Conservation (phyloP, 805 yeast species). For the Wickerhamomyces sydowiorum region DNA sequence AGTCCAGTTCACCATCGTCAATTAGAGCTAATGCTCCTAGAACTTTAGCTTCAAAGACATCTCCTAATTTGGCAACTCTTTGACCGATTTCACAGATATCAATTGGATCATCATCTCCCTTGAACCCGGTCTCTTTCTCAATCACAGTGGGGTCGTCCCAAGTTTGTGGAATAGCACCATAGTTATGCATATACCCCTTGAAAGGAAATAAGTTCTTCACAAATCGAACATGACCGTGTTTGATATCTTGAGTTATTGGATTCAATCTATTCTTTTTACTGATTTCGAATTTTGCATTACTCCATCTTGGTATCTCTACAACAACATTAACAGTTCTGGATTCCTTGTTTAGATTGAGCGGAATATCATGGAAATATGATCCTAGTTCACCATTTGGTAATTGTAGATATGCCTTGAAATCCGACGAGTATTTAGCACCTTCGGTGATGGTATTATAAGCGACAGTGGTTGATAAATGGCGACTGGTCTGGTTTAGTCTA, state of each 20-base stretch:
- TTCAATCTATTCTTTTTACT: constrained; percentile 50
- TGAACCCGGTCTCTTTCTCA: constrained; percentile 35
- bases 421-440: constrained; percentile 32
- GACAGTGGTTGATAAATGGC: background rate
- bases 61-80: constrained; percentile 51
- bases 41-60: constrained; percentile 58
- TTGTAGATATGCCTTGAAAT: constrained; percentile 39
- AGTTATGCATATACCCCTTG: constrained; percentile 82
- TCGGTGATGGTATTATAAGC: background rate
- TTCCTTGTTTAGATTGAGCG: constrained; percentile 41
- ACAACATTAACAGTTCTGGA: constrained; percentile 52
- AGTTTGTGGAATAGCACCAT: constrained; percentile 88
- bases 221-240: constrained; percentile 70
- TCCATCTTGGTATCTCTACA: constrained; percentile 77
- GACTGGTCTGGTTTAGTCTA: background rate
- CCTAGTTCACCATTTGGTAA: constrained; percentile 37
- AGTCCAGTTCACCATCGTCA: constrained; percentile 95
- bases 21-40: constrained; percentile 74
- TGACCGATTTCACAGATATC: constrained; percentile 81
- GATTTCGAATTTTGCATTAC: constrained; percentile 80
- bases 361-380: constrained; percentile 71
- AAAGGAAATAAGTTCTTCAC: constrained; percentile 77
- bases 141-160: constrained; percentile 89
- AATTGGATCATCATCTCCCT: constrained; percentile 93
- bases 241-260: constrained; percentile 77